A percentile compares a stretch with the other conserved stretches of the same genome.
Evolutionary conservation across 2,329 filamentous ascomycete species (phyloP).

Genomic region (Chaetomium strumarium): DNA sequence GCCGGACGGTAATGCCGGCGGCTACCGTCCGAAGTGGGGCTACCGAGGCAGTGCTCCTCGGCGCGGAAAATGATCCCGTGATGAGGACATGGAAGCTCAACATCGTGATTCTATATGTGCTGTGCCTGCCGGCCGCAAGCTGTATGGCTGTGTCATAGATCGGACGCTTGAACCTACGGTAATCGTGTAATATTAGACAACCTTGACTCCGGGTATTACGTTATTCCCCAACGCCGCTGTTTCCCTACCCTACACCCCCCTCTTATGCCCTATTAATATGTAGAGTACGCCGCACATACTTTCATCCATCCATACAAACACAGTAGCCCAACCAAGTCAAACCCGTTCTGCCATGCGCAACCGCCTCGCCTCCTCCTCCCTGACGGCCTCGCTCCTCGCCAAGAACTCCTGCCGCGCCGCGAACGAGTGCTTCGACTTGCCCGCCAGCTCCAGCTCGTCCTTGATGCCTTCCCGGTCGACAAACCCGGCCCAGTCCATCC

Average conservation of each 20-base stretch:
- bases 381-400: conserved; percentile 56
- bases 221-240: no score
- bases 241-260: no score
- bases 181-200: no score
- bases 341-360: conserved; percentile 37
- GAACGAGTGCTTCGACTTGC: conserved; percentile 59
- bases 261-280: no score
- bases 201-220: no score
- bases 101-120: not conserved
- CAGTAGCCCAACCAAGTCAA: not conserved
- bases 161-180: no score
- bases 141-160: no score
- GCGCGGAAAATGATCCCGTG: not conserved
- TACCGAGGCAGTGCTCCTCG: conserved; percentile 1
- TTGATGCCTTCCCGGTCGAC: conserved; percentile 66
- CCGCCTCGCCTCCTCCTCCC: conserved; percentile 54
- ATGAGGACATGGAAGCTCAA: no score
- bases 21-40: conserved; percentile 8
- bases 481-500: conserved; percentile 67
- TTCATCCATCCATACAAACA: not conserved
- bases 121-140: no score
- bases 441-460: conserved; percentile 60
- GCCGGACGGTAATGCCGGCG: not conserved
- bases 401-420: conserved; percentile 59
- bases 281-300: no score